A percentile compares a stretch with the other conserved stretches of the same genome.
phyloP scores from a whole-genome alignment of 2,329 filamentous ascomycete genomes.

The Cryphonectria parasitica region DNA sequence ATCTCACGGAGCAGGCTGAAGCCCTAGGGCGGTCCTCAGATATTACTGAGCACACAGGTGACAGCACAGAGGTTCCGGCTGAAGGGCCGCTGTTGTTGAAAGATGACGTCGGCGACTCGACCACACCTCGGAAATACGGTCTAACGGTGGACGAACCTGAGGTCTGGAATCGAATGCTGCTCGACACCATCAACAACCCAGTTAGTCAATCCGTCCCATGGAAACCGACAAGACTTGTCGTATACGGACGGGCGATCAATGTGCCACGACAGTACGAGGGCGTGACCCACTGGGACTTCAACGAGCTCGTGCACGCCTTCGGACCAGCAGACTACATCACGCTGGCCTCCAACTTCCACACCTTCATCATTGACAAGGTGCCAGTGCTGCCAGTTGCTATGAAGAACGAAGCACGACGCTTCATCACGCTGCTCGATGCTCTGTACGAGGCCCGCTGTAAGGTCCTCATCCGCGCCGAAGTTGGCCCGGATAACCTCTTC shows the following conservation, averaged over 20 bases:
- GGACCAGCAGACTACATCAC: constrained; percentile 85
- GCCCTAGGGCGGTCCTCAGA: neutral
- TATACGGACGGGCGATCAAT: constrained; percentile 67
- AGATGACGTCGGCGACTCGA: constrained; percentile 23
- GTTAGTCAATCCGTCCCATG: constrained; percentile 39
- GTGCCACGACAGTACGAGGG: constrained; percentile 63
- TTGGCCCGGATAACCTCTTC: constrained; percentile 74
- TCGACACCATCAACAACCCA: constrained; percentile 24
- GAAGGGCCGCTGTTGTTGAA: constrained; percentile 16
- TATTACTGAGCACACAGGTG: neutral
- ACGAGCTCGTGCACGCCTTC: constrained; percentile 67
- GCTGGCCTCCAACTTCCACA: constrained; percentile 79
- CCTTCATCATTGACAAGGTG: constrained; percentile 72
- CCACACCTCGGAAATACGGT: constrained; percentile 38
- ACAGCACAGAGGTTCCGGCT: constrained; percentile 3
- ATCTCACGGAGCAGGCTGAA: constrained; percentile 36
- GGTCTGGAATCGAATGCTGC: constrained; percentile 35
- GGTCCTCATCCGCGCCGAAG: constrained; percentile 68
- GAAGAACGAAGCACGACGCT: constrained; percentile 80
- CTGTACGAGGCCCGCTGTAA: constrained; percentile 83
- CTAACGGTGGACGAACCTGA: constrained; percentile 33
- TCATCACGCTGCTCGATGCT: constrained; percentile 81
- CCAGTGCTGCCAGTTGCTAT: constrained; percentile 68
- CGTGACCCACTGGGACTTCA: constrained; percentile 68
- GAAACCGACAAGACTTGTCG: constrained; percentile 48